Base-by-base conservation (phyloP, 2,329 filamentous ascomycete species). In the Fusarium multiceps region DNA sequence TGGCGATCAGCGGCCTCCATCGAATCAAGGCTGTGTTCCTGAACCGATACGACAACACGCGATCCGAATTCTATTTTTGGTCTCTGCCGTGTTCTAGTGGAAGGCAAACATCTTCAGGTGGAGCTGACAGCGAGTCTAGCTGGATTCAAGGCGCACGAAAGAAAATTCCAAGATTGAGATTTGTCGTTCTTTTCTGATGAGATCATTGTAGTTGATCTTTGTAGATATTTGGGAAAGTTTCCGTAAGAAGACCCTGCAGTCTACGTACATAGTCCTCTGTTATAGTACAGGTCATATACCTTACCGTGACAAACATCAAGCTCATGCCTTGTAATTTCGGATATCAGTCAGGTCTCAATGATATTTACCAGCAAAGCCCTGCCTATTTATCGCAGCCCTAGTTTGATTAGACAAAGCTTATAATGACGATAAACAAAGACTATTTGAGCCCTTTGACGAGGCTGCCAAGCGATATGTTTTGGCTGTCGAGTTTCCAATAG, bases 1-100 rank as follows among this genome's bases (percentile, higher is more conserved):
- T 37, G 41, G 28, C 20, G 68, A 70, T 65, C 63, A 54, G 55
- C 47, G n/a, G 37, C 14, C 41, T 53, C 30, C 34, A 43, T 41
- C 55, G 34, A 71, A 66, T 67, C 59, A 61, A 58, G 55, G 46
- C 51, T 30, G 28, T 62, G 68, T 69, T 71, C 63, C 55, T 70
- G 63, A 59, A 42, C 50, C 63, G 55, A 71, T 65, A 68, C 59
- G 51, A 60, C 20, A 48, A 67, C 72, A 75, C 73, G 67, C 65
- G 73, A 75, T 55, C 63, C 65, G 16, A 32, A 55, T 66, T 64
- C 72, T 74, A 75, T 75, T 75, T 75, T 75, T 75, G 60, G 63
- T 32, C 47, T 27, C 23, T 56, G 25, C 28, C 25, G 30, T 57
- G 55, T 32, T 57, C 59, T 57, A 46, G 57, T 27, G 37, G 49